Conservation (phyloP, 768 basidiomycete genomes). For the Russula virescens region DNA sequence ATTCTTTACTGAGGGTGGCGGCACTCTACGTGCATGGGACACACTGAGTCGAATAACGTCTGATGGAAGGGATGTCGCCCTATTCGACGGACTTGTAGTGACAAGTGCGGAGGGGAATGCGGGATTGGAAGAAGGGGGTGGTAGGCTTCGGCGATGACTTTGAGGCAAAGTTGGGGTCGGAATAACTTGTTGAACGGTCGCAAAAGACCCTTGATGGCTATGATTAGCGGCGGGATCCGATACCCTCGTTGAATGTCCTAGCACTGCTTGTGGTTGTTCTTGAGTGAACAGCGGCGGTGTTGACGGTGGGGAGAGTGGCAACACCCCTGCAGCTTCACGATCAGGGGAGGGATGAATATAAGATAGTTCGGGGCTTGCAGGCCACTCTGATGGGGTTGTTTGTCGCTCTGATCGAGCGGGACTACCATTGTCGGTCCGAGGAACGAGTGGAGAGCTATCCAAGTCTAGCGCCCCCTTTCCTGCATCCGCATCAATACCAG, state of each 20-base stretch:
- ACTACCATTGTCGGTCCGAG: not conserved
- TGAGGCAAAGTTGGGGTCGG: not conserved
- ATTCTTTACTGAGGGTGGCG: not conserved
- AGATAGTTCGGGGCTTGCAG: not conserved
- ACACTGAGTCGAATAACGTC: not conserved
- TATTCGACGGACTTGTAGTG: not conserved
- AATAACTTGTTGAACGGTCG: no score
- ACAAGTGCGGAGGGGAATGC: not conserved
- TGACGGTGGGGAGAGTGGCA: not conserved
- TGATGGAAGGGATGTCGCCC: conserved; percentile 6
- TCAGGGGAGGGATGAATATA: not conserved
- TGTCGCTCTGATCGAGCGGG: conserved; percentile 1
- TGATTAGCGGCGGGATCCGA: not conserved
- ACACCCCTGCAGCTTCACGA: not conserved
- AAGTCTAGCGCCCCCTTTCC: conserved; percentile 12
- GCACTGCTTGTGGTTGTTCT: not conserved
- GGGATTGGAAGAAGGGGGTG: not conserved
- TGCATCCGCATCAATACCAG: not conserved
- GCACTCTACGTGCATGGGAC: conserved; percentile 4
- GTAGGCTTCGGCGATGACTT: not conserved
- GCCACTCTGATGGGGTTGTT: conserved; percentile 16
- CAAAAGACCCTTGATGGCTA: not conserved
- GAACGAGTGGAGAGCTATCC: conserved; percentile 4
- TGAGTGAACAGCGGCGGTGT: conserved; percentile 8
- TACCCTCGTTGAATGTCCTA: not conserved